A percentile compares a stretch with the other conserved stretches of the same genome.
Evolutionary conservation across 2,329 filamentous ascomycete species (phyloP).

Genomic region (Exophiala calicioides): DNA sequence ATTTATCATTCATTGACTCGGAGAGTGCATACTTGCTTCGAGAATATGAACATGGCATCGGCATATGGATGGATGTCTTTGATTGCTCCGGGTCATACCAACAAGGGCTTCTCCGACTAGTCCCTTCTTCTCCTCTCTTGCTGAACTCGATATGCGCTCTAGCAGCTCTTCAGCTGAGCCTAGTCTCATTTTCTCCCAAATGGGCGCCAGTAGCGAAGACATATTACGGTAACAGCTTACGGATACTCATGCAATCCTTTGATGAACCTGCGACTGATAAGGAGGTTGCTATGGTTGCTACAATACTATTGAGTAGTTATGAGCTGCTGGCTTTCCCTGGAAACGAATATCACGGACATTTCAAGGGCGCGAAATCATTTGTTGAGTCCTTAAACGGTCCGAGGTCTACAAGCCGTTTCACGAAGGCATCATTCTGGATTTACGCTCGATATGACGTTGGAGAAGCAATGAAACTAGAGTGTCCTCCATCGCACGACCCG

Average conservation of each 20-base stretch:
- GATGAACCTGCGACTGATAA: not conserved
- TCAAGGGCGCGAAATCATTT: conserved; percentile 9
- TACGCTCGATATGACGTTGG: no score
- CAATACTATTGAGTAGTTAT: conserved; percentile 11
- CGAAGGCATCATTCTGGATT: no score
- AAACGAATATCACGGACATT: conserved; percentile 6
- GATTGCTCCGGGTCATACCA: no score
- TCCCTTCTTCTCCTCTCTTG: no score
- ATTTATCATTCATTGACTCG: no score
- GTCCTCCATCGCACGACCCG: no score
- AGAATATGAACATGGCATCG: no score
- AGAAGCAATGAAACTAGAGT: no score
- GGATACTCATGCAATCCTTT: not conserved
- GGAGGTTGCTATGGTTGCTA: conserved; percentile 1
- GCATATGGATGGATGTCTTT: no score
- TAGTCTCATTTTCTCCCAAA: not conserved
- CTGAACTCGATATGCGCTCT: conserved; percentile 11
- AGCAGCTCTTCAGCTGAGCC: conserved; percentile 8
- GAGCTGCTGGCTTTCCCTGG: conserved; percentile 9
- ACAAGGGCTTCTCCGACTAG: no score
- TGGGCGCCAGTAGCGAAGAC: not conserved
- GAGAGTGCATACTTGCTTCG: no score
- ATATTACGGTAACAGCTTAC: not conserved
- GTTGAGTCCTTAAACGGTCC: conserved; percentile 5
- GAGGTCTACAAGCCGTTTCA: no score